phyloP scores from a whole-genome alignment of 1,139 yeast species.

The Lodderomyces elongisporus region DNA sequence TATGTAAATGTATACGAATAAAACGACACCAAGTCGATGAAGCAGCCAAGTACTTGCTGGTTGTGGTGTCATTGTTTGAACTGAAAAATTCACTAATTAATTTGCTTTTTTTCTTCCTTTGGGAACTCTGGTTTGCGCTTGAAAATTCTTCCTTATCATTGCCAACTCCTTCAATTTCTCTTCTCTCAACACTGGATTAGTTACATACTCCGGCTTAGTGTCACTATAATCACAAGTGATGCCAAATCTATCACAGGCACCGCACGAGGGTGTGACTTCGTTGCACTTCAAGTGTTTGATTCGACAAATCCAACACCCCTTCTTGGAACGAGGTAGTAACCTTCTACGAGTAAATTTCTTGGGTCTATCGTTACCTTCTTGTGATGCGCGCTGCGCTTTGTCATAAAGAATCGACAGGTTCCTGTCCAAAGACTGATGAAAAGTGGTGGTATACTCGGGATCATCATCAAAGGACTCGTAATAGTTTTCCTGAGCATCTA shows the following conservation, averaged over 20 bases:
- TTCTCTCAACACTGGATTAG: conserved; percentile 31
- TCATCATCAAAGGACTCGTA: too few relatives aligned
- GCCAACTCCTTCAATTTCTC: conserved; percentile 34
- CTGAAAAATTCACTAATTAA: too few relatives aligned
- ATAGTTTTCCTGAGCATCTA: too few relatives aligned
- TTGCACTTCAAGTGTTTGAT: conserved; percentile 48
- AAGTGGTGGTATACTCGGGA: too few relatives aligned
- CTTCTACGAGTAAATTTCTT: conserved; percentile 41
- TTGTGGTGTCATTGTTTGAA: too few relatives aligned
- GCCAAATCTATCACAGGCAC: conserved; percentile 38
- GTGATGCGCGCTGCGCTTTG: too few relatives aligned
- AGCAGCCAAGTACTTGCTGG: too few relatives aligned
- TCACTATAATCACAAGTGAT: conserved; percentile 42
- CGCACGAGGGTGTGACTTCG: conserved; percentile 36
- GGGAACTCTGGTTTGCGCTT: conserved; percentile 8
- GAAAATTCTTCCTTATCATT: conserved; percentile 27
- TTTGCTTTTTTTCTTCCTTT: conserved; percentile 6
- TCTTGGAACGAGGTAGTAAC: conserved; percentile 38
- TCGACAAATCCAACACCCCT: conserved; percentile 49
- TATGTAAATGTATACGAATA: too few relatives aligned
- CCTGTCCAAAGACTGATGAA: too few relatives aligned
- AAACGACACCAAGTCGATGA: too few relatives aligned
- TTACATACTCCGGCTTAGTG: conserved; percentile 38
- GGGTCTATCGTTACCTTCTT: conserved; percentile 9
- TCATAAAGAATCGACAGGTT: too few relatives aligned